A percentile compares a stretch with the other conserved stretches of the same genome.
phyloP scores from a whole-genome alignment of 257 asterid genomes.

The Lithospermum erythrorhizon region DNA sequence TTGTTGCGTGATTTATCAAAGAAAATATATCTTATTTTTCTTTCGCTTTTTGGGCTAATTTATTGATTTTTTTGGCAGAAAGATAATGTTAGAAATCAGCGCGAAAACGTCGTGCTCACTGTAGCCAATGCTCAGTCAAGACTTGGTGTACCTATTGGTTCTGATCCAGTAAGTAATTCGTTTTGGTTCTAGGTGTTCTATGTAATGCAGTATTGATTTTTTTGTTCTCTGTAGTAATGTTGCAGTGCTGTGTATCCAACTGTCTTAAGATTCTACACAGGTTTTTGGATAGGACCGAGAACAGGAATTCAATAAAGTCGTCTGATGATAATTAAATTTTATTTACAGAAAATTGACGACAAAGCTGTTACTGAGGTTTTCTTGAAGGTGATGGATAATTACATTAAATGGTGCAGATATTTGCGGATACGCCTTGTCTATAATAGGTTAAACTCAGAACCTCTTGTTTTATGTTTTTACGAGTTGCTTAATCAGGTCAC shows the following conservation, averaged over 20 bases:
- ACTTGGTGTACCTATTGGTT: constrained; percentile 55
- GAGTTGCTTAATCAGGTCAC: constrained; percentile 8
- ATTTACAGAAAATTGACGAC: constrained; percentile 77
- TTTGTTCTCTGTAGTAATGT: background rate
- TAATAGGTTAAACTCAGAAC: constrained; percentile 52
- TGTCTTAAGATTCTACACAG: background rate
- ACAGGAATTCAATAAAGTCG: background rate
- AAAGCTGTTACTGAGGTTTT: constrained; percentile 80
- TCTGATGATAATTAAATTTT: background rate
- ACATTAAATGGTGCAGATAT: constrained; percentile 95
- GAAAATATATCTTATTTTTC: background rate
- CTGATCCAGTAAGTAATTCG: constrained; percentile 42
- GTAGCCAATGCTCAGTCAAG: constrained; percentile 87
- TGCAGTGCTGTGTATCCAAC: background rate
- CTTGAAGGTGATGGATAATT: constrained; percentile 89
- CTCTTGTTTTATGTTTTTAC: constrained; percentile 6
- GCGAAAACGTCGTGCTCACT: constrained; percentile 78
- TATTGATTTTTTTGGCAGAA: constrained; percentile 39
- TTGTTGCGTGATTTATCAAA: no score
- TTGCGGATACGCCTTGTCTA: constrained; percentile 72
- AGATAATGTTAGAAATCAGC: constrained; percentile 89
- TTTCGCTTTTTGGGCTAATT: constrained; percentile 11
- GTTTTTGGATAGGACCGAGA: background rate
- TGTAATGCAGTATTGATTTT: background rate
- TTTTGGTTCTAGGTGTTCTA: background rate